Evolutionary conservation across 305 asterid species (phyloP), one percentile per base, ranked within the genome.

Genomic region (Coffea humblotiana): DNA sequence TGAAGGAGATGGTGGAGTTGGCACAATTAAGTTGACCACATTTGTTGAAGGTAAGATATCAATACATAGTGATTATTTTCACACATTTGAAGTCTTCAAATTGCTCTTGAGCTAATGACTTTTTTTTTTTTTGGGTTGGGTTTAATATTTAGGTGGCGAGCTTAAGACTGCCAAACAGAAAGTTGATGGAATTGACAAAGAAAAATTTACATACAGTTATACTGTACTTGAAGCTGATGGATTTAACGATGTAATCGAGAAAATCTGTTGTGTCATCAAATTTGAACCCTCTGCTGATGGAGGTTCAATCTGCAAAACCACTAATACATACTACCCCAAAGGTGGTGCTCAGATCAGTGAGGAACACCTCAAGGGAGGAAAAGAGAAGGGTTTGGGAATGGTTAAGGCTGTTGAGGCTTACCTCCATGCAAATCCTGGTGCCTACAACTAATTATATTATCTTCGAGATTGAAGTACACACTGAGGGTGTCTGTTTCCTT

Each of bases 161-260:
- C 45, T 25, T 15, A 76, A 81, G 77, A 69, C 48, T 0, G 73
- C 54, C 47, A 81, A 76, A 61, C 77, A 76, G 35, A 72, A 35
- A 43, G 73, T 86, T 12, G 87, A 83, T 64, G 83, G 4, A 2
- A 29, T 86, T 15, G 86, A 85, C 65, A 77, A 43, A 79, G 67
- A 77, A 43, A 80, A 65, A 14, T 27, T 64, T 11, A 75, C 29
- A 0, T 71, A 66, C 21, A 58, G 40, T 48, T 76, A 75, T 25
- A 80, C 72, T 35, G 74, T 84, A 75, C 68, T 87, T 18, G 88
- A 87, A 84, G 90, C 87, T 7, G 88, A 77, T 51, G 84, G 76
- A 0, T n/a, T 83, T 29, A 74, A 45, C 60, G 88, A 78, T 56
- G 78, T 80, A 75, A 80, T 84, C 1, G 87, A 83, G 43, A 81